Evolutionary conservation across 441 rosid species (phyloP), one percentile per base, ranked within the genome.

Genomic region (Euphorbia celastroides): DNA sequence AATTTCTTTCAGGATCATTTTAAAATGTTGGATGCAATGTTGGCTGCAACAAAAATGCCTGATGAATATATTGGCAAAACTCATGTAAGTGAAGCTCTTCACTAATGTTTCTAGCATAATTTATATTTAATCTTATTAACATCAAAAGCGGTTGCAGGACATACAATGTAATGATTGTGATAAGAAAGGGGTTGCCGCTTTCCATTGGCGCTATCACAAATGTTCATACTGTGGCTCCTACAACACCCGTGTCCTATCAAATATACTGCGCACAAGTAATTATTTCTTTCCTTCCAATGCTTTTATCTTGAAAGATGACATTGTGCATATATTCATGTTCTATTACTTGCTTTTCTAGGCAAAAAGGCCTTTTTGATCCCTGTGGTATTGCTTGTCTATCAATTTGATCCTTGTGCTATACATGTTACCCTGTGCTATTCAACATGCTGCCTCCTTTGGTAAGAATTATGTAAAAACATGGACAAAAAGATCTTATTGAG

Each of bases 131-230:
- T 59, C 31, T 20, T 13, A 59, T 16, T 22, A 51, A 32, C 16
- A 41, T 6, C 38, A 10, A 27, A 78, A 20, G 51, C 10, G 42
- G 65, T 72, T 70, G 72, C 84, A 87, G 98, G 75, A 28, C 44
- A 86, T 89, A 65, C 73, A 88, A 16, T 91, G 99, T 74, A 86
- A 93, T 69, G 99, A 89, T 44, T 93, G 99, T 60, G 90, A 89
- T 80, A 88, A 80, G 77, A 88, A 79, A 68, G 96, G 96, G 60
- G 46, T 58, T 65, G 81, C 92, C 72, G 75, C 84, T 52, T 89
- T 84, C 78, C 97, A 86, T 38, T 89, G 97, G 97, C 81, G 78
- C 30, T 78, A 90, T 75, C 95, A 82, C 85, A 89, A 93, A 75
- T 93, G 99, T 78, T 36, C 76, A 12, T 62, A 56, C 22, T 89